Evolutionary conservation across 179 eudicot species (phyloP), one percentile per base, ranked within the genome.

Genomic region (Actinidia chinensis): DNA sequence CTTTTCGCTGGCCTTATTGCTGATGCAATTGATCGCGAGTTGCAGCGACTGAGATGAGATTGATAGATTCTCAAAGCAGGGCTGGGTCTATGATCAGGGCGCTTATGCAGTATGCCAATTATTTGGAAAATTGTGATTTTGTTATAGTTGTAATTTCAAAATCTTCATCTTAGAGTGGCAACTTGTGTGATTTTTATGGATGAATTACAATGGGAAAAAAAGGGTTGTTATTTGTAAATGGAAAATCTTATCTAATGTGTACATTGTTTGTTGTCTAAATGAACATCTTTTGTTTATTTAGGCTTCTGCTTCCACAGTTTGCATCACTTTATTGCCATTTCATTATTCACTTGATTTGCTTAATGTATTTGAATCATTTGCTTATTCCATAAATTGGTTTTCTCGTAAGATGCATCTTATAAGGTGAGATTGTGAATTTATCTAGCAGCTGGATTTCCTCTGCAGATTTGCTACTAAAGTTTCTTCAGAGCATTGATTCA

Each of bases 1-100:
- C 71, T 79, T 7, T 81, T 86, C 76, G 68, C 80, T 0, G 84
- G 87, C 25, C 68, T 88, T n/a, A 33, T 81, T 15, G 84, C 89
- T 1, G 91, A 86, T 85, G 88, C 85, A 40, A 70, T 88, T 48
- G 93, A 90, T 50, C 88, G 71, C 2, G 90, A 85, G 86, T 71
- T 90, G 68, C 84, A 77, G 71, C 80, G 83, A 59, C 88, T 88
- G 76, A 89, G 88, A 86, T 11, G 93, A 90, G 78, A 84, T 90
- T 67, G 89, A 88, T 78, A 87, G 88, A 82, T 88, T 84, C 56
- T 90, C 78, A 90, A 87, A 83, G 23, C 88, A 86, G 89, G 89
- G 86, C 28, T 56, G 64, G 47, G 9, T 68, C 40, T 66, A 4
- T 58, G 4, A 75, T 25, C 33, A 47, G 11, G 44, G 8, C 7